Percentiles rank a stretch among this genome's conserved stretches.
These are phyloP conservation scores for Clarireedia paspali DNA, from an alignment of 2,329 filamentous ascomycete species.

Conservation along the genomic window DNA sequence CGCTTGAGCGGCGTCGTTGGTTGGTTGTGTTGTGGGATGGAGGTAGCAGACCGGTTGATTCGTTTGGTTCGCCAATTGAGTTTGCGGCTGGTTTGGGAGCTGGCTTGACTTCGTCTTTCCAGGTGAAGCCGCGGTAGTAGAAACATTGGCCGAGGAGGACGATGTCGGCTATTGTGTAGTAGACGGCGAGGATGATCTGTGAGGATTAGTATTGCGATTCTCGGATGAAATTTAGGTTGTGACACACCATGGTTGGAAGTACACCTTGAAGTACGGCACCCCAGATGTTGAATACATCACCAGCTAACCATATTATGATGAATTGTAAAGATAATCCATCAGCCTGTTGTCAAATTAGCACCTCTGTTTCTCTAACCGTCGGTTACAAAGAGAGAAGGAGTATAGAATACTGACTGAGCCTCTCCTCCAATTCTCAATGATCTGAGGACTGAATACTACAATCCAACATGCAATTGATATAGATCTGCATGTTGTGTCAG, in stretches of 20 bases:
- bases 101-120: constrained; percentile 45
- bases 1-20: constrained; percentile 40
- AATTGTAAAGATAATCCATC: constrained; percentile 89
- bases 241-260: constrained; percentile 74
- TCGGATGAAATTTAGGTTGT: background rate
- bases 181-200: constrained; percentile 79
- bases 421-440: constrained; percentile 87
- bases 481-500: constrained; percentile 46
- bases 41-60: constrained; percentile 45
- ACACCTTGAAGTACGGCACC: constrained; percentile 89
- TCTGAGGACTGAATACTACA: constrained; percentile 94
- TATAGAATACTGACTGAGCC: constrained; percentile 39
- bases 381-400: background rate
- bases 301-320: constrained; percentile 84
- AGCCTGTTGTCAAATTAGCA: constrained; percentile 36
- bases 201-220: constrained; percentile 1
- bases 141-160: constrained; percentile 86
- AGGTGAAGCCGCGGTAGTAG: constrained; percentile 84
- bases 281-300: constrained; percentile 94
- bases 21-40: constrained; percentile 34
- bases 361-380: no score
- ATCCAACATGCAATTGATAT: constrained; percentile 96
- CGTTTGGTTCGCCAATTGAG: constrained; percentile 34
- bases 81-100: constrained; percentile 31
- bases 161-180: constrained; percentile 87